phyloP scores from a whole-genome alignment of 257 asterid genomes.

The Rauvolfia tetraphylla region DNA sequence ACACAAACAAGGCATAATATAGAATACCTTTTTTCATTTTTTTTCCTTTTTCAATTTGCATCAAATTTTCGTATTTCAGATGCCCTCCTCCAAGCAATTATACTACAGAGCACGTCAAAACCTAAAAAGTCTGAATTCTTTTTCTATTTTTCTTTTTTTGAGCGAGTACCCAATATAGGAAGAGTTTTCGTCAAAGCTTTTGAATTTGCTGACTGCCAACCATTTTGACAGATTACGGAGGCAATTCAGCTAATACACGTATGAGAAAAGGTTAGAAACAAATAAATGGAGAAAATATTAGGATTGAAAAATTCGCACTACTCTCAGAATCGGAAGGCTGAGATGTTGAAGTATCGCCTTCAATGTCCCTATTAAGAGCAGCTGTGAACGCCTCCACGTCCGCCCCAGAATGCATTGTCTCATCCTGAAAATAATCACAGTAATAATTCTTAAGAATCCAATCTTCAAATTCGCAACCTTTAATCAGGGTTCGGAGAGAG shows the following conservation, averaged over 20 bases:
- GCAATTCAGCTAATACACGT: background rate
- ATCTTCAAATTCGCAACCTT: conserved; percentile 1
- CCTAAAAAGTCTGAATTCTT: background rate
- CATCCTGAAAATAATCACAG: conserved; percentile 48
- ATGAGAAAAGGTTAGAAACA: background rate
- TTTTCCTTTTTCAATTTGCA: background rate
- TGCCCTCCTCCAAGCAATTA: background rate
- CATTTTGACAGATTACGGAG: background rate
- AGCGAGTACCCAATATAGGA: background rate
- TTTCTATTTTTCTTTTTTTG: background rate
- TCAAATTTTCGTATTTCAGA: background rate
- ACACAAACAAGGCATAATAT: background rate
- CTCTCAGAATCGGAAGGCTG: conserved; percentile 51
- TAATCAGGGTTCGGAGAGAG: background rate
- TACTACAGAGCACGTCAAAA: background rate
- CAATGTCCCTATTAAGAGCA: conserved; percentile 83
- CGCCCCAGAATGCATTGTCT: conserved; percentile 96
- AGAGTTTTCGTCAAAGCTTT: background rate
- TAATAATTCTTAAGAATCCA: background rate
- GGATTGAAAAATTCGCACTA: conserved; percentile 24
- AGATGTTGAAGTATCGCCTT: conserved; percentile 56
- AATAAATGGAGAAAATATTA: background rate
- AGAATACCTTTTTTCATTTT: background rate
- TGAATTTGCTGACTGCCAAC: background rate
- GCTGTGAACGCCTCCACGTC: conserved; percentile 96